phyloP scores from a whole-genome alignment of 192 early-diverging fungal species.

The Mortierella alpina region DNA sequence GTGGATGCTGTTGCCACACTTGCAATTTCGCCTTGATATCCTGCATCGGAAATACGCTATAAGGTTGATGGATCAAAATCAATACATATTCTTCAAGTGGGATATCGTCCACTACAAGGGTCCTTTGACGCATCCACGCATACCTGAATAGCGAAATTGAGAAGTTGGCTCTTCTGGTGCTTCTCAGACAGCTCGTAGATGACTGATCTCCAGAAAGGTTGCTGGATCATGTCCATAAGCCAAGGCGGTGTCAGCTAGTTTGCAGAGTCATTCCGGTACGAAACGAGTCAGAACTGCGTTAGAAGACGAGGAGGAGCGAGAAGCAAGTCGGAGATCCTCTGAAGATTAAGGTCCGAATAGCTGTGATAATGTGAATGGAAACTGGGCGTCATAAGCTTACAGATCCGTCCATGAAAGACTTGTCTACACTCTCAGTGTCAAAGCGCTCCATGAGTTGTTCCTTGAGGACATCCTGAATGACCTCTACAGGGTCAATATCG shows the following conservation, averaged over 20 bases:
- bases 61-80: not conserved
- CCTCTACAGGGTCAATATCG: conserved; percentile 53
- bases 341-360: not conserved
- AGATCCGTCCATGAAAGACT: conserved; percentile 55
- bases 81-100: not conserved
- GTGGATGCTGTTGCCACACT: conserved; percentile 73
- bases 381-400: conserved; percentile 6
- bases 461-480: conserved; percentile 64
- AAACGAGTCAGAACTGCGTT: not conserved
- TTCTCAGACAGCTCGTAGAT: conserved; percentile 75
- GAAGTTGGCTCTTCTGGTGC: conserved; percentile 69
- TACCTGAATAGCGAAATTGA: conserved; percentile 73
- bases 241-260: conserved; percentile 57
- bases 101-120: conserved; percentile 3
- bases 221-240: conserved; percentile 66
- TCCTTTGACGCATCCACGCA: not conserved
- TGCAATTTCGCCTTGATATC: conserved; percentile 74
- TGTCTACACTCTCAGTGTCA: conserved; percentile 66
- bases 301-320: too few relatives aligned
- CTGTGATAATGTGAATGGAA: not conserved
- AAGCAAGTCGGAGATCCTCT: not conserved
- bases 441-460: conserved; percentile 70
- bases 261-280: conserved; percentile 20
- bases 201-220: conserved; percentile 70
- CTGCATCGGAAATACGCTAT: conserved; percentile 71